Evolutionary conservation across 1,139 yeast species (phyloP).

Genomic region (Taiozyma sp.): DNA sequence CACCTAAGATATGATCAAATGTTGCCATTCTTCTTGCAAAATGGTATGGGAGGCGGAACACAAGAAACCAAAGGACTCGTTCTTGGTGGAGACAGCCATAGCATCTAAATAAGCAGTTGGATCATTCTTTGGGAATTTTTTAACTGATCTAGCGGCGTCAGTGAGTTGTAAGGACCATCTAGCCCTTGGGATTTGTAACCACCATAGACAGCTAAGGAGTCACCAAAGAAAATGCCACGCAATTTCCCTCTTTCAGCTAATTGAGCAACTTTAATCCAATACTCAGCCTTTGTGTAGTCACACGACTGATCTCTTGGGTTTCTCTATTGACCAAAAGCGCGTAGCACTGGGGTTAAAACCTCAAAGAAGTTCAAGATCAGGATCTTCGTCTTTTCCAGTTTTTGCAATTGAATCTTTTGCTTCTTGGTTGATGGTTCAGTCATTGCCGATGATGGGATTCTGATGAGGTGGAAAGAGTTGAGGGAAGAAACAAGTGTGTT

Average conservation of each 20-base stretch:
- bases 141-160: conserved; percentile 4
- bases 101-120: conserved; percentile 32
- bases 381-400: conserved; percentile 17
- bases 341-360: conserved; percentile 23
- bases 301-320: conserved; percentile 25
- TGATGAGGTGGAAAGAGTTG: neutral
- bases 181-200: conserved; percentile 5
- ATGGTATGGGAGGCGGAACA: conserved; percentile 7
- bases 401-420: neutral
- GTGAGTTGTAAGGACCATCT: conserved; percentile 5
- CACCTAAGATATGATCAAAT: conserved; percentile 33
- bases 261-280: conserved; percentile 6
- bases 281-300: conserved; percentile 4
- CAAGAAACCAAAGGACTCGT: conserved; percentile 3
- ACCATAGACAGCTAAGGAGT: conserved; percentile 13
- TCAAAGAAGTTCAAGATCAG: conserved; percentile 6
- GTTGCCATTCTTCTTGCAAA: conserved; percentile 5
- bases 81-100: conserved; percentile 5
- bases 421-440: neutral
- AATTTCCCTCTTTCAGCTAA: conserved; percentile 7
- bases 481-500: neutral
- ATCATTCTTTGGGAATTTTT: conserved; percentile 29
- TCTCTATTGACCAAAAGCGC: conserved; percentile 34
- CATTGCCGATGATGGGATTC: neutral
- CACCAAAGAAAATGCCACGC: too few relatives aligned